These are phyloP conservation scores for Ophiostoma ips DNA, from an alignment of 2,329 filamentous ascomycete genomes.

Conservation along the genomic window DNA sequence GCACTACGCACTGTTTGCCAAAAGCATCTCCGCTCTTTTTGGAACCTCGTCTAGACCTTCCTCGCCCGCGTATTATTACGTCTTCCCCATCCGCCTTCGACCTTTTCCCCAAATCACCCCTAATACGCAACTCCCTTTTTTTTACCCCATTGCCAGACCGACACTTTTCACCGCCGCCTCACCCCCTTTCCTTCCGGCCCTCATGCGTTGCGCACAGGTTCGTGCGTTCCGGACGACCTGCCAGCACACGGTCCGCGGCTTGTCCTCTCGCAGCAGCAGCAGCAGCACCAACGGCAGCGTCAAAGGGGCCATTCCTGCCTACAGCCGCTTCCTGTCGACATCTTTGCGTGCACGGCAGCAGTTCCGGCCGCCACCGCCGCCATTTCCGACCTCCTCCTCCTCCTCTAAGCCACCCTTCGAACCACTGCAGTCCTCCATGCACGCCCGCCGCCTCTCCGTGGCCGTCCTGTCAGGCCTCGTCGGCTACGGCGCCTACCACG, in stretches of 20 bases:
- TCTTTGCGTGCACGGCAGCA: slow-evolving; percentile 1
- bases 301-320: neutral
- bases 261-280: neutral
- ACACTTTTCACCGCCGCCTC: too few relatives aligned
- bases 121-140: too few relatives aligned
- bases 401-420: slow-evolving; percentile 10
- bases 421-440: slow-evolving; percentile 58
- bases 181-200: neutral
- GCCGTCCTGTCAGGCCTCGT: slow-evolving; percentile 57
- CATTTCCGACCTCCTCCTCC: slow-evolving; percentile 1
- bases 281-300: neutral
- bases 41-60: too few relatives aligned
- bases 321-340: neutral
- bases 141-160: too few relatives aligned
- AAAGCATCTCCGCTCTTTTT: too few relatives aligned
- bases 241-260: slow-evolving; percentile 45
- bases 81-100: too few relatives aligned
- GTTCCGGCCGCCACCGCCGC: slow-evolving; percentile 6
- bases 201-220: slow-evolving; percentile 62
- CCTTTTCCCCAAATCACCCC: too few relatives aligned
- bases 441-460: slow-evolving; percentile 52
- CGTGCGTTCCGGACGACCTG: slow-evolving; percentile 55
- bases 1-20: too few relatives aligned
- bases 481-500: slow-evolving; percentile 65
- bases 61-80: too few relatives aligned